Conservation (phyloP, 345 rosid genomes). For the Microcos paniculata region DNA sequence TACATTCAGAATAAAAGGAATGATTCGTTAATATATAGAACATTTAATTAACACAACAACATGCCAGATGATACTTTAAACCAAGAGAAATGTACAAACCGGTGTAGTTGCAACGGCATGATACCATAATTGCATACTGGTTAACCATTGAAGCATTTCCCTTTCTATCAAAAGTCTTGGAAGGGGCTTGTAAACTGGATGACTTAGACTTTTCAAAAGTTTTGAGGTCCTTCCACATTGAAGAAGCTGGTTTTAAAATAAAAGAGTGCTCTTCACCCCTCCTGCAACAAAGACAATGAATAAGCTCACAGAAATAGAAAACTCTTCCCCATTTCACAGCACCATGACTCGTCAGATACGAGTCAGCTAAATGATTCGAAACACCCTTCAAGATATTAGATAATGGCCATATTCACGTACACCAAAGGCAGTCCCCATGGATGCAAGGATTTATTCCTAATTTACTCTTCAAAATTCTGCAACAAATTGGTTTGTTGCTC, state of each 20-base stretch:
- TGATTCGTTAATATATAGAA: slow-evolving; percentile 15
- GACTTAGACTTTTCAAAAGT: slow-evolving; percentile 43
- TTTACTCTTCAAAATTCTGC: neutral
- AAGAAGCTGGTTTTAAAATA: slow-evolving; percentile 75
- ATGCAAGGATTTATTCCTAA: neutral
- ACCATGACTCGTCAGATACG: neutral
- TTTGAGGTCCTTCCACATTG: slow-evolving; percentile 55
- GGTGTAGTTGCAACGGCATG: slow-evolving; percentile 88
- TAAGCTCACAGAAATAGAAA: slow-evolving; percentile 15
- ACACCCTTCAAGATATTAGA: neutral
- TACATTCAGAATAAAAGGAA: slow-evolving; percentile 31
- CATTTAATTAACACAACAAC: slow-evolving; percentile 14
- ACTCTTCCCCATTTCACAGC: neutral
- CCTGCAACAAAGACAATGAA: slow-evolving; percentile 50
- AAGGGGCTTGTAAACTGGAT: slow-evolving; percentile 44
- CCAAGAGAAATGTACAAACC: slow-evolving; percentile 44
- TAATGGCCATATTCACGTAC: neutral
- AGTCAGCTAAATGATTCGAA: slow-evolving; percentile 2
- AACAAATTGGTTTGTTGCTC: neutral
- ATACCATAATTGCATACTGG: slow-evolving; percentile 81
- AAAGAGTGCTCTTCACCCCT: slow-evolving; percentile 97
- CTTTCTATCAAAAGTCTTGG: slow-evolving; percentile 51
- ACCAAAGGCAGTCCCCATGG: neutral
- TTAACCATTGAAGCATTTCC: slow-evolving; percentile 44
- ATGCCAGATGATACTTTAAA: slow-evolving; percentile 7